Evolutionary conservation across 2,329 filamentous ascomycete species (phyloP), one percentile per base, ranked within the genome.

Genomic region (Cladosporium sp.): DNA sequence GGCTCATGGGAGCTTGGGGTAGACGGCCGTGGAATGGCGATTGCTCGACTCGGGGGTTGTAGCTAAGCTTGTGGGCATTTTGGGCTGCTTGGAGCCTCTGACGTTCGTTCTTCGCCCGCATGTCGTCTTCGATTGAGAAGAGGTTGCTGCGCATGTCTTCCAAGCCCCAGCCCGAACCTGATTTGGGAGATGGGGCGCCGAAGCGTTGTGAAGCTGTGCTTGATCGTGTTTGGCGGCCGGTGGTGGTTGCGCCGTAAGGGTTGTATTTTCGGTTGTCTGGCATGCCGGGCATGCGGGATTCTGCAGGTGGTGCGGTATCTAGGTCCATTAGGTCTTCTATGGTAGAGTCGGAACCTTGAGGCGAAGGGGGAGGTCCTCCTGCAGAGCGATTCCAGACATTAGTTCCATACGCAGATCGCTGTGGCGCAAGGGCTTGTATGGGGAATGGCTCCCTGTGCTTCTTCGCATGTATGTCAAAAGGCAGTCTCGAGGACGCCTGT

Each of bases 251-350:
- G 44, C 44, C 58, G 35, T 57, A 39, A 56, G 56, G 64, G 58
- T 47, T 62, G 59, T 8, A 66, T 35, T 24, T 57, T 50, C 51
- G 64, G 60, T 47, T 60, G 57, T 49, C 44, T 20, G 37, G 20
- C 19, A 60, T 48, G 37, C 60, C 58, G 9, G 60, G 59, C 48
- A 61, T 61, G 20, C 61, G 64, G 5, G 61, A 63, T 22, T 61
- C 61, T 35, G 52, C 56, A 20, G 52, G 58, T 20, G 54, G 50
- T 6, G 49, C 37, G 0, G 86, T 86, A 2, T 85, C 82, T 84
- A 88, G 90, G 66, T 91, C 89, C 89, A 92, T 91, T 56, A 81
- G 80, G 37, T 87, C 82, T 1, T 75, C 75, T 65, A 65, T 25
- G 62, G 66, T 63, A 58, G 53, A 62, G 59, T 61, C 62, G 54